Evolutionary conservation across 768 basidiomycete species (phyloP), one percentile per base, ranked within the genome.

Genomic region (Tricholoma bakamatsutake): DNA sequence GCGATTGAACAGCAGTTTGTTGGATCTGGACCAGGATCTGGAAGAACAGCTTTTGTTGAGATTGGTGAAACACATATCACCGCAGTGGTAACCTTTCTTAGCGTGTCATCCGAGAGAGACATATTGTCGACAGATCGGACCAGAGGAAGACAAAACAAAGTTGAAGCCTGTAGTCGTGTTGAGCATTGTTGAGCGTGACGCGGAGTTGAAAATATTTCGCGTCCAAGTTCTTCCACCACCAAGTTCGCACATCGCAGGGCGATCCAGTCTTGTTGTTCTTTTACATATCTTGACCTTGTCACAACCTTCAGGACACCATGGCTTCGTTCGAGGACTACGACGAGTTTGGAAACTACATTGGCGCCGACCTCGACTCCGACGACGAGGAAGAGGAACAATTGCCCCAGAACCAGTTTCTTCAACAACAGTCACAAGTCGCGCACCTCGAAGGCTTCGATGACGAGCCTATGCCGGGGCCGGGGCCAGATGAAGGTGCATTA

Each of bases 321-420:
- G 75, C 78, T 58, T 80, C 79, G 17, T 75, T 91, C 62, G 90
- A 92, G 64, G 90, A 92, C 68, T 92, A 92, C 65, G 90, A 92
- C 65, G 90, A 98, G 74, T 96, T 96, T 67, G 95, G 94, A 62
- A 98, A 97, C 79, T 97, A 98, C 73, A 95, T 98, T 68, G 95
- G 94, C 58, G 93, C 85, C 24, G 95, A 96, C 76, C 76, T 96
- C 48, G 93, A 90, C 64, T 96, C 93, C 33, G 94, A 96, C 65
- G 88, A 90, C 50, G 83, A 82, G 60, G 87, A 82, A 55, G 43
- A 47, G 27, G 52, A 43, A 42, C 82, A 81, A 54, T 63, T 78
- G 50, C 76, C 76, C 59, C 83, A 80, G 64, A 71, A 80, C 35
- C 73, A 77, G 54, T 81, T 80, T 57, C 64, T 61, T 28, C 67